Evolutionary conservation across 768 basidiomycete species (phyloP).

Genomic region (Vararia minispora): DNA sequence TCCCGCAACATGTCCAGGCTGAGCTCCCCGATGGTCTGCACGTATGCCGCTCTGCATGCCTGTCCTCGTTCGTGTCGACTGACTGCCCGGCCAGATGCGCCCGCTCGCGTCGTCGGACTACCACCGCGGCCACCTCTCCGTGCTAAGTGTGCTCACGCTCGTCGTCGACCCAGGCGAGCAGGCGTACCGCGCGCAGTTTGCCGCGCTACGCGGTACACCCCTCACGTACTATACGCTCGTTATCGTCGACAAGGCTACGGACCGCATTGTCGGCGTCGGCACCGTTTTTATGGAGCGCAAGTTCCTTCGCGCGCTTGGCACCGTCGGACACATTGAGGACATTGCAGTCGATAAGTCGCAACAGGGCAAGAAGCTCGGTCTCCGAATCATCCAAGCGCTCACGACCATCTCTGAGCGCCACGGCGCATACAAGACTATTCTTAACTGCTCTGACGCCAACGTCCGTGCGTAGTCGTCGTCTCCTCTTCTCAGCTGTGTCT

Average conservation of each 20-base stretch:
- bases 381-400: slow-evolving; percentile 78
- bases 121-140: slow-evolving; percentile 67
- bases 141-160: slow-evolving; percentile 65
- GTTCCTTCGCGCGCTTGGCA: slow-evolving; percentile 78
- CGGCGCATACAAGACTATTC: slow-evolving; percentile 93
- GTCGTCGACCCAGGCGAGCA: slow-evolving; percentile 54
- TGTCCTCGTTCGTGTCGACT: not conserved
- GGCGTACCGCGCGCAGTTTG: slow-evolving; percentile 64
- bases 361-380: slow-evolving; percentile 88
- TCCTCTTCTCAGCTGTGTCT: not conserved
- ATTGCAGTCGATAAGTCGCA: slow-evolving; percentile 83
- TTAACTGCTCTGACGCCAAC: slow-evolving; percentile 88
- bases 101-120: slow-evolving; percentile 85
- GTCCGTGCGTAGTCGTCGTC: slow-evolving; percentile 59
- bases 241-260: slow-evolving; percentile 62
- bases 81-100: slow-evolving; percentile 51
- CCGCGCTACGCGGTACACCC: slow-evolving; percentile 38
- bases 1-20: slow-evolving; percentile 50
- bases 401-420: slow-evolving; percentile 70
- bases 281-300: slow-evolving; percentile 88
- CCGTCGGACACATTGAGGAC: slow-evolving; percentile 95
- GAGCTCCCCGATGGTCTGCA: slow-evolving; percentile 57
- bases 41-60: slow-evolving; percentile 27
- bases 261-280: slow-evolving; percentile 77
- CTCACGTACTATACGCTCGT: slow-evolving; percentile 79